Evolutionary conservation across 2,329 filamentous ascomycete genomes (phyloP), one percentile per base, ranked within the genome.

Genomic region (Eutypella sp.): DNA sequence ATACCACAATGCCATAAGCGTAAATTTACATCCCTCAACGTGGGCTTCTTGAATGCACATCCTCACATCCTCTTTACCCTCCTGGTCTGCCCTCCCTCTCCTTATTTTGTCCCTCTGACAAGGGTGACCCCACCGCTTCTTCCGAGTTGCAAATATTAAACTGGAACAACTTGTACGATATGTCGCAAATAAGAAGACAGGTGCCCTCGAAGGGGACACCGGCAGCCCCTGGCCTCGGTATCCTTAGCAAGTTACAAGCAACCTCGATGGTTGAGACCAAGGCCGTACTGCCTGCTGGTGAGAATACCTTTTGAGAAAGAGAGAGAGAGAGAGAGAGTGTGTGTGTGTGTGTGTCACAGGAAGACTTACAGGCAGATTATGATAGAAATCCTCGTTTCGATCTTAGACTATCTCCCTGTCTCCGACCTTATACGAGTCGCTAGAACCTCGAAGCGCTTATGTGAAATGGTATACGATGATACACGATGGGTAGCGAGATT

Each of bases 391-490:
- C 81, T 97, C 57, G 85, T 86, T 24, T 79, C 83, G 0, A 90
- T 99, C 55, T 79, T 99, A 61, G 89, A 96, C 63, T 90, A 95
- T 69, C 81, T 97, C 33, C 86, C 89, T 33, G 79, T 96, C 23
- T 73, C 85, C 49, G 92, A 96, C 65, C 84, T 95, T 59, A 79
- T 97, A 63, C 82, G 83, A 55, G 92, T 89, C 62, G 92, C 93
- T 38, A 84, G 85, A 52, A 84, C 87, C 20, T 96, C 89, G 47
- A 86, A 81, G 61, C 87, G 89, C 49, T 81, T 97, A 77, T 85
- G 87, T 62, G 93, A 99, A 69, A 99, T 99, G 91, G 91, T 96
- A 3, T 99, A 97, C 68, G 93, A 99, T 65, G 93, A 99, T 66
- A 89, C 90, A 41, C 80, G 92, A 71, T 99, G 93, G 93, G 87